phyloP scores from a whole-genome alignment of 2,329 filamentous ascomycete species.

The Beauveria asiatica region DNA sequence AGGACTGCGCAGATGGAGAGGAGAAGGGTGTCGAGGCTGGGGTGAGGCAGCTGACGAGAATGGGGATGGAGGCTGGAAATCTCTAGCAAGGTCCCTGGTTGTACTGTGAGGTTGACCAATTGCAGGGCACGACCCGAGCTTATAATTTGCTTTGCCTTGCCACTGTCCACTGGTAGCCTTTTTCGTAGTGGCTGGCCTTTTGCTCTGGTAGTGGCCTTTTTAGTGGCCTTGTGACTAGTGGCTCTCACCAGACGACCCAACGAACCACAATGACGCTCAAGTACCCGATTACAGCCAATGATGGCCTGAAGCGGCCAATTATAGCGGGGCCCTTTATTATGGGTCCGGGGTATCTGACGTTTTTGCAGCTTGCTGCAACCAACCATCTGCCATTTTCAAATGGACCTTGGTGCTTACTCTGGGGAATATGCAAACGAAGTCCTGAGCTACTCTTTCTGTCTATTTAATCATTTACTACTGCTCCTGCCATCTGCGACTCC shows the following conservation, averaged over 20 bases:
- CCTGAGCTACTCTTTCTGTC: neutral
- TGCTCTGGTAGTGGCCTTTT: too few species aligned
- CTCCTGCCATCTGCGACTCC: too few species aligned
- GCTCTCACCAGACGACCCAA: neutral
- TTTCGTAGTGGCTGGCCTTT: too few species aligned
- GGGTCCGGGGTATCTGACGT: neutral
- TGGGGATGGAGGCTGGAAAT: conserved; percentile 1
- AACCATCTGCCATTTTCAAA: neutral
- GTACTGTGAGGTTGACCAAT: too few species aligned
- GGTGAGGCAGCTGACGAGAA: neutral
- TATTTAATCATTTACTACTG: neutral
- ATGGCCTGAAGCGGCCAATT: neutral
- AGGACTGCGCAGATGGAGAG: too few species aligned
- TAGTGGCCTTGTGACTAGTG: too few species aligned
- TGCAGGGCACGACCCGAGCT: too few species aligned
- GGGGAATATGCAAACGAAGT: neutral
- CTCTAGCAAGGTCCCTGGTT: neutral
- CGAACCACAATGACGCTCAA: neutral
- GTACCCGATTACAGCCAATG: neutral
- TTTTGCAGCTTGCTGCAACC: neutral
- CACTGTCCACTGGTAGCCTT: too few species aligned
- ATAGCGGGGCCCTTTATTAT: too few species aligned
- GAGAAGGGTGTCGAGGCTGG: neutral
- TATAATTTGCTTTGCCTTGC: too few species aligned
- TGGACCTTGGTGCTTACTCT: neutral